Conservation (phyloP, 2,329 filamentous ascomycete species). For the Aspergillus jensenii region DNA sequence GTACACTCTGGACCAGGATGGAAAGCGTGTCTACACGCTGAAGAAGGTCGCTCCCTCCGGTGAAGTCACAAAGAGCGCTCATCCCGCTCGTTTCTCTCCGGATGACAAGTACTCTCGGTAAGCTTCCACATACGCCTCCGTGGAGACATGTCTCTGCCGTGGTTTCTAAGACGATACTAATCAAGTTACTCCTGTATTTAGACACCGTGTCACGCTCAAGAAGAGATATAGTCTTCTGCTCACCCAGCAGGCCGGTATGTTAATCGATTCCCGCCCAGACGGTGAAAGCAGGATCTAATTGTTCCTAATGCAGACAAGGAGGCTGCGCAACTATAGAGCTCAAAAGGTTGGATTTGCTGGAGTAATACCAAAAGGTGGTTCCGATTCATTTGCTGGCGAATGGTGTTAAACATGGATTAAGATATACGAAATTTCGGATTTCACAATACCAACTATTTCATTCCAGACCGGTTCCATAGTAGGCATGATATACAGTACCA, state of each 20-base stretch:
- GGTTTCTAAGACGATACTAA: not conserved
- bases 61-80: constrained; percentile 91
- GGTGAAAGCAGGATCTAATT: constrained; percentile 11
- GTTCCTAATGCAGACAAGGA: constrained; percentile 25
- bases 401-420: constrained; percentile 38
- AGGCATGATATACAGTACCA: not conserved
- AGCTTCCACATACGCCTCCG: constrained; percentile 15
- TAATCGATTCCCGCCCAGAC: not conserved
- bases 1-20: constrained; percentile 81
- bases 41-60: constrained; percentile 72
- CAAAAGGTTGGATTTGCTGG: constrained; percentile 12
- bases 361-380: constrained; percentile 27
- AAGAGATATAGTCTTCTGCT: constrained; percentile 85
- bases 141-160: not conserved
- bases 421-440: constrained; percentile 23
- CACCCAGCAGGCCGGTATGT: constrained; percentile 67
- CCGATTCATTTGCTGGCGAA: constrained; percentile 35
- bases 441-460: constrained; percentile 7
- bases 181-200: constrained; percentile 31
- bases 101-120: constrained; percentile 95
- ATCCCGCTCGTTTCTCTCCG: constrained; percentile 93
- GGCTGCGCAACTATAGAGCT: constrained; percentile 32
- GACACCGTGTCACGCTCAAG: constrained; percentile 92
- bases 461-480: not conserved
- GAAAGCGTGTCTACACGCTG: constrained; percentile 91